Percentiles rank a stretch among this genome's conserved stretches.
Conservation (phyloP, 306 rosid species). For the Begonia peltatifolia region DNA sequence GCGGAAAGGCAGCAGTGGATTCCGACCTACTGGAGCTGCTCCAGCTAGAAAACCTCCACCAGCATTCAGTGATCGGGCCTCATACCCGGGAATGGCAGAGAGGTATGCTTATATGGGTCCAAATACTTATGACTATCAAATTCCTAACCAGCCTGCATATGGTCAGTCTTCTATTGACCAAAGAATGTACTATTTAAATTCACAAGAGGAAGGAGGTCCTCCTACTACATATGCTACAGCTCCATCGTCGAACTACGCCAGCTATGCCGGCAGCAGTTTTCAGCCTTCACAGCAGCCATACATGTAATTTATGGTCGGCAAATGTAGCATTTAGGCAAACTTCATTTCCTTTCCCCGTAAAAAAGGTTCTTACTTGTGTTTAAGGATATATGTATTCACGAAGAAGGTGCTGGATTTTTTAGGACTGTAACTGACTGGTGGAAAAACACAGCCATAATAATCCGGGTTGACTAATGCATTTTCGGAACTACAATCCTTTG, state of each 20-base stretch:
- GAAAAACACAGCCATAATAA: too few species aligned
- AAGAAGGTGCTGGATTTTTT: too few species aligned
- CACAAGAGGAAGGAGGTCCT: constrained; percentile 19
- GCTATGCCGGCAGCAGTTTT: constrained; percentile 35
- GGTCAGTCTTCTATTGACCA: constrained; percentile 28
- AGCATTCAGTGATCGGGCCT: constrained; percentile 21
- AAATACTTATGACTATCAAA: constrained; percentile 30
- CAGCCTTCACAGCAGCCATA: constrained; percentile 46
- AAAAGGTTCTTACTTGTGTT: too few species aligned
- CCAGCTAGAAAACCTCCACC: constrained; percentile 40
- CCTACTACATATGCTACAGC: constrained; percentile 19
- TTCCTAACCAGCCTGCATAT: constrained; percentile 39
- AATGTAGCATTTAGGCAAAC: too few species aligned
- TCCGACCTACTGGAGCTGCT: constrained; percentile 23
- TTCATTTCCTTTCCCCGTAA: too few species aligned
- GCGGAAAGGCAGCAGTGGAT: constrained; percentile 34
- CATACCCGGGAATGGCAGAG: constrained; percentile 29
- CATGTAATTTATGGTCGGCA: constrained; percentile 14
- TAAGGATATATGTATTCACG: too few species aligned
- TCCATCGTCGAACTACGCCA: constrained; percentile 32
- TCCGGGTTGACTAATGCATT: too few species aligned
- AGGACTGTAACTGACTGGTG: too few species aligned
- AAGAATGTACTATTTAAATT: constrained; percentile 17
- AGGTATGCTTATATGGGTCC: constrained; percentile 28
- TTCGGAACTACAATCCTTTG: too few species aligned